Conservation (phyloP, 2,329 filamentous ascomycete genomes). For the Arachnopeziza araneosa region DNA sequence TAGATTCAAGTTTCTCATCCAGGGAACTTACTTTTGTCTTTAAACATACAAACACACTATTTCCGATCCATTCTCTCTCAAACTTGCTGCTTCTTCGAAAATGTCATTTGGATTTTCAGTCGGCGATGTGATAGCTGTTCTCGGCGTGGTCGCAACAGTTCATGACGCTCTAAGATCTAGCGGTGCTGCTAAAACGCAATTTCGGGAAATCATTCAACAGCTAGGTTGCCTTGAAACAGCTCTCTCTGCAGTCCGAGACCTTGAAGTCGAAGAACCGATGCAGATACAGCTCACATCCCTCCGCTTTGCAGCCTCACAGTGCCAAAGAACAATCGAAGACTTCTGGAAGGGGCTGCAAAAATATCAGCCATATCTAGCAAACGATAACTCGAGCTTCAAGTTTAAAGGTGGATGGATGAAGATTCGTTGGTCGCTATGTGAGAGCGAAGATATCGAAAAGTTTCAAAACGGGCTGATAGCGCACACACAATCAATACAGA, state of each 20-base stretch:
- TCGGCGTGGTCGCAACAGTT: slow-evolving; percentile 12
- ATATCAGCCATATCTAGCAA: slow-evolving; percentile 22
- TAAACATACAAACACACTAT: too few relatives aligned
- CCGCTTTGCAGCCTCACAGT: slow-evolving; percentile 21
- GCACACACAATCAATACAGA: slow-evolving; percentile 25
- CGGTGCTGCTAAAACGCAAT: slow-evolving; percentile 13
- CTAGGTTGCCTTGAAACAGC: slow-evolving; percentile 23
- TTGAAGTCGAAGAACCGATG: slow-evolving; percentile 23
- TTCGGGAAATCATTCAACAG: slow-evolving; percentile 17
- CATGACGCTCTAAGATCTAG: slow-evolving; percentile 15
- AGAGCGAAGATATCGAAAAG: slow-evolving; percentile 23
- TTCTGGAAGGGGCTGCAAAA: slow-evolving; percentile 27
- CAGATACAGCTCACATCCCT: slow-evolving; percentile 10
- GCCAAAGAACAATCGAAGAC: slow-evolving; percentile 25
- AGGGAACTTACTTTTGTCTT: too few relatives aligned
- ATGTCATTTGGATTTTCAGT: neutral
- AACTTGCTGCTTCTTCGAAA: too few relatives aligned
- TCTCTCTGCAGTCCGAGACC: slow-evolving; percentile 22
- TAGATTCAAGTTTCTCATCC: too few relatives aligned
- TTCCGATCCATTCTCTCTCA: too few relatives aligned
- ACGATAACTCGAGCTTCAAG: slow-evolving; percentile 8
- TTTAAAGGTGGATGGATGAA: slow-evolving; percentile 24
- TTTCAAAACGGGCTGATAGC: slow-evolving; percentile 26
- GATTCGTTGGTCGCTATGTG: slow-evolving; percentile 26
- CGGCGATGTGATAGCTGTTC: slow-evolving; percentile 7